Evolutionary conservation across 139 green algal species (phyloP).

Genomic region (Ettlia oleoabundans): DNA sequence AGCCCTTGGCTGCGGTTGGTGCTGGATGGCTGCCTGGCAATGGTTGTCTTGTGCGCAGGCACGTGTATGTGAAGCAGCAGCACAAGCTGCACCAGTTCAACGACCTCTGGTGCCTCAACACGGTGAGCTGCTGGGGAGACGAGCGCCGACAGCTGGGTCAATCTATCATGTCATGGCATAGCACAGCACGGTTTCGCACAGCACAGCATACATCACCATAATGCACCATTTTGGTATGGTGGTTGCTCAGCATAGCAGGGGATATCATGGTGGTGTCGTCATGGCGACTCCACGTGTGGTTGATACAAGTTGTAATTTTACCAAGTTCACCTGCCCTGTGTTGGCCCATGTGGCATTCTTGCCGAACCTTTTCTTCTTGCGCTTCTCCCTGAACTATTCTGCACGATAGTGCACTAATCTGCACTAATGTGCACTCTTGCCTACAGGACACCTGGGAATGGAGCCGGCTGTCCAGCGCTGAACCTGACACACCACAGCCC

Average conservation of each 20-base stretch:
- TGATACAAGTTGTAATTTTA: too few species aligned
- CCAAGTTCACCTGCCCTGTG: too few species aligned
- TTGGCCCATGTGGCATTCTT: too few species aligned
- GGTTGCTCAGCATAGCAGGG: background rate
- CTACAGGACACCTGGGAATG: conserved; percentile 67
- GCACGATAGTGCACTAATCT: background rate
- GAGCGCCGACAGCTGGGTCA: background rate
- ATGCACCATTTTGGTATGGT: too few species aligned
- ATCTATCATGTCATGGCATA: background rate
- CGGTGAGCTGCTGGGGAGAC: conserved; percentile 24
- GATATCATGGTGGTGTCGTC: background rate
- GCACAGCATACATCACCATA: too few species aligned
- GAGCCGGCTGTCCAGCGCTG: conserved; percentile 44
- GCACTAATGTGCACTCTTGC: background rate
- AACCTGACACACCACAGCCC: conserved; percentile 34
- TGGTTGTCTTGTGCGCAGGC: too few species aligned
- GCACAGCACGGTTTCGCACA: too few species aligned
- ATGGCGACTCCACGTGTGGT: background rate
- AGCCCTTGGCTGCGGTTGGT: too few species aligned
- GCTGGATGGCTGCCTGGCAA: too few species aligned
- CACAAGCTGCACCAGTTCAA: conserved; percentile 58
- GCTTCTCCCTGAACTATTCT: too few species aligned
- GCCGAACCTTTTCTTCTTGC: too few species aligned
- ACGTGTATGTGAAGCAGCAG: conserved; percentile 65
- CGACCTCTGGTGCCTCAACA: conserved; percentile 78